Evolutionary conservation across 2,329 filamentous ascomycete species (phyloP).

Genomic region (Neodidymelliopsis sp.): DNA sequence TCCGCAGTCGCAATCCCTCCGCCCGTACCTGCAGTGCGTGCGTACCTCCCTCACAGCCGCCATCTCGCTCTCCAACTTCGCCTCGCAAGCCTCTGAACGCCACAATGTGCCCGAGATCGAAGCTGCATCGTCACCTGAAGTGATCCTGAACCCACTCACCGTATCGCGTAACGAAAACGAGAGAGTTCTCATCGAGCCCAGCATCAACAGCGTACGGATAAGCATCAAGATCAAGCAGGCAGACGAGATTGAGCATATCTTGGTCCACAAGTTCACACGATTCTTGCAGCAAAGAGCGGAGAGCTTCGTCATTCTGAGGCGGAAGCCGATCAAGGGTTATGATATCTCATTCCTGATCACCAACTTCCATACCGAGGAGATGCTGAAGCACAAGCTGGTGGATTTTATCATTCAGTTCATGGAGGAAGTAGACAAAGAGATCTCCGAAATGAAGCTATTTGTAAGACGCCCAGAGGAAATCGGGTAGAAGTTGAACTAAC

Average conservation of each 20-base stretch:
- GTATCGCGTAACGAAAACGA: slow-evolving; percentile 97
- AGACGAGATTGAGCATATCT: slow-evolving; percentile 96
- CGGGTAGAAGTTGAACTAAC: slow-evolving; percentile 36
- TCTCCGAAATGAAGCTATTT: slow-evolving; percentile 99
- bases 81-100: slow-evolving; percentile 92
- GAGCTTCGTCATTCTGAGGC: slow-evolving; percentile 93
- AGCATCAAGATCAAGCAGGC: slow-evolving; percentile 99
- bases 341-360: slow-evolving; percentile 99
- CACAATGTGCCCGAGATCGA: slow-evolving; percentile 99
- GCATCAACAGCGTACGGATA: slow-evolving; percentile 94
- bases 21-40: slow-evolving; percentile 95
- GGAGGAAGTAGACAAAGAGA: slow-evolving; percentile 99
- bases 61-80: slow-evolving; percentile 94
- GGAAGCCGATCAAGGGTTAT: slow-evolving; percentile 98
- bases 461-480: slow-evolving; percentile 62
- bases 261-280: slow-evolving; percentile 97
- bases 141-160: slow-evolving; percentile 88
- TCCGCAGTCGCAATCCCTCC: slow-evolving; percentile 87
- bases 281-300: slow-evolving; percentile 97
- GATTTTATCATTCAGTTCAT: slow-evolving; percentile 99
- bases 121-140: slow-evolving; percentile 89
- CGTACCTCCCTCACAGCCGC: slow-evolving; percentile 93
- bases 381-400: slow-evolving; percentile 98
- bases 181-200: slow-evolving; percentile 93
- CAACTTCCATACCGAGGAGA: slow-evolving; percentile 97